Evolutionary conservation across 805 yeast species (phyloP).

Genomic region (Grigorovia jiainica): DNA sequence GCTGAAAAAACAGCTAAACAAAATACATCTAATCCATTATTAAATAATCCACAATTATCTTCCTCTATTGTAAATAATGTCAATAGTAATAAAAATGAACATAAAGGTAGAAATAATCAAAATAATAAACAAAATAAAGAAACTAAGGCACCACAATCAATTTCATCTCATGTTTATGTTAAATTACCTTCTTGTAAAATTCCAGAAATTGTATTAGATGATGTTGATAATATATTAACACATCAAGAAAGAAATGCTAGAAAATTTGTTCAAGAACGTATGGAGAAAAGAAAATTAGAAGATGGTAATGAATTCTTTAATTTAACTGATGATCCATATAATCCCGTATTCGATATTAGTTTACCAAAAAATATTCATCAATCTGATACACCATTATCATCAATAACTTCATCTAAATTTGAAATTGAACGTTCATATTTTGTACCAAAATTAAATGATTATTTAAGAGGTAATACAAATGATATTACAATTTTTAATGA

Average conservation of each 20-base stretch:
- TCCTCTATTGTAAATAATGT: not conserved
- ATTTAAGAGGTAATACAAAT: slow-evolving; percentile 20
- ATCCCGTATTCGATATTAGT: slow-evolving; percentile 67
- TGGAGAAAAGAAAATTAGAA: slow-evolving; percentile 57
- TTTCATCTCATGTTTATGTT: slow-evolving; percentile 61
- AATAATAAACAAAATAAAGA: slow-evolving; percentile 10
- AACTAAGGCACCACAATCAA: slow-evolving; percentile 12
- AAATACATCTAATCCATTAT: slow-evolving; percentile 16
- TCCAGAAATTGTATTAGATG: slow-evolving; percentile 83
- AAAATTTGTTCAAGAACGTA: slow-evolving; percentile 76
- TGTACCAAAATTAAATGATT: slow-evolving; percentile 23
- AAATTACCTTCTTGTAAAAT: slow-evolving; percentile 82
- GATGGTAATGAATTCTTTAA: slow-evolving; percentile 72
- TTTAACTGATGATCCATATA: slow-evolving; percentile 76
- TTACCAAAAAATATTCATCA: slow-evolving; percentile 46
- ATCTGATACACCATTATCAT: slow-evolving; percentile 67
- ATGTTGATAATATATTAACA: slow-evolving; percentile 63
- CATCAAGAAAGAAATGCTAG: slow-evolving; percentile 72
- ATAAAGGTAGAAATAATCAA: slow-evolving; percentile 4
- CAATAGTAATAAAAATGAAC: slow-evolving; percentile 1
- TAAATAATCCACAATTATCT: slow-evolving; percentile 10
- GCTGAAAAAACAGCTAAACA: slow-evolving; percentile 19
- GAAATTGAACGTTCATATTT: slow-evolving; percentile 56
- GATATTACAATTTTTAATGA: slow-evolving; percentile 18
- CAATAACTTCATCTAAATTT: slow-evolving; percentile 60